Evolutionary conservation across 1,284 basidiomycete species (phyloP), one percentile per base, ranked within the genome.

Genomic region (Agroathelia rolfsii): DNA sequence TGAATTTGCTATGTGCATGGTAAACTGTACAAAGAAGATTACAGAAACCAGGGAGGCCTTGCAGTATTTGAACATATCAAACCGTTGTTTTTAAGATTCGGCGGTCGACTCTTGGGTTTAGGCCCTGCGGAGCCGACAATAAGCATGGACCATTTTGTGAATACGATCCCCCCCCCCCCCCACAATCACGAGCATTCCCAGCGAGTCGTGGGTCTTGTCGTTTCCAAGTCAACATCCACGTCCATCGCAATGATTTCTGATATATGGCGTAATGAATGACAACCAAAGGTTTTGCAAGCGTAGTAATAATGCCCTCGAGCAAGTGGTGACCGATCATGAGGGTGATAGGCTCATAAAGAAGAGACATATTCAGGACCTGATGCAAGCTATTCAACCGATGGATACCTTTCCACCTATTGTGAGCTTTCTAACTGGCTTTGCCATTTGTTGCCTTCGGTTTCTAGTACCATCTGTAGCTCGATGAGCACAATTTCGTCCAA

Each of bases 301-400:
- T 69, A 22, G 76, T 69, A 36, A 94, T 66, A 49, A 84, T 88
- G 30, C 90, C 90, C 50, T 95, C 90, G 1, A 95, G 72, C 11
- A 89, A 62, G 49, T 95, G 86, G 54, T 93, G 80, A 5, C 89
- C 89, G 36, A 95, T 81, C 40, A 71, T 61, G 4, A 95, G 64
- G 0, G 78, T 86, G 1, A 86, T 77, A 46, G 81, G 83, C 41
- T 34, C n/a, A n/a, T n/a, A n/a, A n/a, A n/a, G n/a, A n/a, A 24
- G 18, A 1, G 8, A 6, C 18, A 4, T 15, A 25, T 15, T 18
- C 12, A 28, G 18, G 43, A 37, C 17, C 26, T n/a, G n/a, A 2
- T 32, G 6, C 12, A 6, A 24, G 12, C 13, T n/a, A 15, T 15
- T 23, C 19, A 20, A 22, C 11, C 15, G 33, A 30, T 37, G 35